A percentile compares a stretch with the other conserved stretches of the same genome.
Conservation (phyloP, 306 rosid genomes). For the Cyamopsis tetragonoloba region DNA sequence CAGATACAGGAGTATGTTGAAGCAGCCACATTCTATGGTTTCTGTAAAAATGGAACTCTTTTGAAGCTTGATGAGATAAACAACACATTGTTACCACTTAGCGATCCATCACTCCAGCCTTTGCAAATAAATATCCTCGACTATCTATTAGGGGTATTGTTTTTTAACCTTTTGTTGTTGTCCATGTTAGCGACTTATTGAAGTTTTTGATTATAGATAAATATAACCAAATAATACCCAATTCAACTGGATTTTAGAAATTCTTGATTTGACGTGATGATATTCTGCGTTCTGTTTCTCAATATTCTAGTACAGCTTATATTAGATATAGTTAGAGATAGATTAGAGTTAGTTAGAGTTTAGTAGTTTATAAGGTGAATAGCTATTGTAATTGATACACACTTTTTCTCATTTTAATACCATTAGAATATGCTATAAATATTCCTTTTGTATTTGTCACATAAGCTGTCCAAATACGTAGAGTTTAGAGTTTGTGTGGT, state of each 20-base stretch:
- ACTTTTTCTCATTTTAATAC: too few species aligned
- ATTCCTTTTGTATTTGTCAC: too few species aligned
- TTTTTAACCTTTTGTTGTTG: slow-evolving; percentile 1
- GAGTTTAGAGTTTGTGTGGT: too few species aligned
- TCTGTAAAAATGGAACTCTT: slow-evolving; percentile 83
- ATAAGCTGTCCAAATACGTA: too few species aligned
- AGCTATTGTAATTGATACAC: too few species aligned
- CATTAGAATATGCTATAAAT: too few species aligned
- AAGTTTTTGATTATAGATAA: not conserved
- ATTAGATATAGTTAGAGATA: too few species aligned
- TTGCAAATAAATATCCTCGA: slow-evolving; percentile 86
- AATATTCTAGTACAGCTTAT: not conserved
- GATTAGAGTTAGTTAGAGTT: too few species aligned
- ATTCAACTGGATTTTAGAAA: not conserved
- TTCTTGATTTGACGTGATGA: slow-evolving; percentile 13
- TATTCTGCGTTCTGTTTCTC: slow-evolving; percentile 14
- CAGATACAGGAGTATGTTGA: slow-evolving; percentile 95
- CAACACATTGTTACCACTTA: slow-evolving; percentile 57
- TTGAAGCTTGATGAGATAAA: slow-evolving; percentile 85
- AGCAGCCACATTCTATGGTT: slow-evolving; percentile 87
- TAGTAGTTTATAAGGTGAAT: too few species aligned
- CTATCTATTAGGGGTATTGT: slow-evolving; percentile 81
- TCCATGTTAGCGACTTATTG: not conserved
- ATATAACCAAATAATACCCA: not conserved
- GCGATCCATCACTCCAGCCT: slow-evolving; percentile 74